Evolutionary conservation across 2,329 filamentous ascomycete genomes (phyloP), one percentile per base, ranked within the genome.

Genomic region (Epichloe baconii): DNA sequence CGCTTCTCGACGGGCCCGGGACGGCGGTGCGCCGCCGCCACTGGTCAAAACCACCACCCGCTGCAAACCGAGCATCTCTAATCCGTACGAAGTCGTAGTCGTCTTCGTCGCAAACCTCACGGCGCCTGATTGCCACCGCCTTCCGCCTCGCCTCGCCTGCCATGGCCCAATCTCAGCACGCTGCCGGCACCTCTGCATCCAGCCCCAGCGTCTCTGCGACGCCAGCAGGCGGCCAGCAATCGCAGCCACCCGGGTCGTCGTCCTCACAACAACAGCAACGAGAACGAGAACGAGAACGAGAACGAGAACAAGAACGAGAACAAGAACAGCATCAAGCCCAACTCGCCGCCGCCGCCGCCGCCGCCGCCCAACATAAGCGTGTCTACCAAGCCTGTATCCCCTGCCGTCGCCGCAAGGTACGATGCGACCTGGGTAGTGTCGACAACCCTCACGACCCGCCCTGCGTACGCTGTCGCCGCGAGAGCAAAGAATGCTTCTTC

Each of bases 401-500:
- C 6, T 82, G 78, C 55, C 76, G 78, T 17, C 74, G 77, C 3
- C 73, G 78, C 57, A 82, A 82, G 63, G 78, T 83, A 26, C 74
- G 79, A 53, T 82, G 77, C 65, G 78, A 82, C 57, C 68, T 83
- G 6, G 79, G 79, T 52, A 85, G 83, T 61, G 91, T 97, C 64
- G 93, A 97, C 70, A 91, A 93, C 61, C 93, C 93, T 23, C 83
- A 90, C 68, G 88, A 95, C 61, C 91, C 91, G 51, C 93, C 93
- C 2, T 98, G 93, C 67, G 86, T 91, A 53, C 83, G 93, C 63
- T 98, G 93, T 66, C 85, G 89, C 49, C 83, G 93, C 58, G 93
- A 98, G 73, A 88, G 85, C 71, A 97, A 97, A 68, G 85, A 95
- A 62, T 98, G 93, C 73, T 95, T 85, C 76, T 98, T 98, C 74